Conservation (phyloP, 306 rosid species). For the Prosopis cineraria region DNA sequence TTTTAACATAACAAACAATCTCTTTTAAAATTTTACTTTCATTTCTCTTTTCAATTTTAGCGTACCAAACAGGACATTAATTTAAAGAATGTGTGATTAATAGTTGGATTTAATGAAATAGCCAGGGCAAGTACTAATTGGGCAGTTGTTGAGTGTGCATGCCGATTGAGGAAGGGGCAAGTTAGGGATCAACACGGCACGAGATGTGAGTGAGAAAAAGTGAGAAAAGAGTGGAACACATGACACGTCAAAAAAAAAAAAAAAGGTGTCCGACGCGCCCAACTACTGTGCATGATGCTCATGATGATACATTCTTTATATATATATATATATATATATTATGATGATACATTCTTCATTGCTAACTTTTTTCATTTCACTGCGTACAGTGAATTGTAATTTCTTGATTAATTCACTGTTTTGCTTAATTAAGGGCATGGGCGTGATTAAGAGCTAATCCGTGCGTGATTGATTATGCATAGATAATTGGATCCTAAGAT, state of each 20-base stretch:
- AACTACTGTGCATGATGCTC: slow-evolving; percentile 8
- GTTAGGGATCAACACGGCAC: background rate
- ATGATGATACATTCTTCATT: no score
- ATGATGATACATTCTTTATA: background rate
- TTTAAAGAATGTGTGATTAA: no score
- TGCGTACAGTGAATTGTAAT: background rate
- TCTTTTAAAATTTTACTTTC: no score
- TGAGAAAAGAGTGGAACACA: background rate
- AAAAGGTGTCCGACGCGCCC: background rate
- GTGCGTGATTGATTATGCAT: background rate
- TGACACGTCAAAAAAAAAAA: background rate
- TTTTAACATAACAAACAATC: no score
- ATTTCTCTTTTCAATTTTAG: no score
- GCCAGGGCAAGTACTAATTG: no score
- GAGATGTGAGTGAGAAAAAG: slow-evolving; percentile 10
- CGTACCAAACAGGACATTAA: no score
- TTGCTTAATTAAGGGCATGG: background rate
- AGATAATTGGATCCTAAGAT: background rate
- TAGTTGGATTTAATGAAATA: background rate
- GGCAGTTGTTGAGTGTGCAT: no score
- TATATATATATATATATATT: no score
- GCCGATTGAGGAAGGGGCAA: no score
- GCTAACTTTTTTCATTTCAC: no score
- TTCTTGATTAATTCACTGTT: background rate
- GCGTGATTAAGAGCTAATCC: background rate